Conservation (phyloP, 768 basidiomycete genomes). For the Lyophyllum semitale region DNA sequence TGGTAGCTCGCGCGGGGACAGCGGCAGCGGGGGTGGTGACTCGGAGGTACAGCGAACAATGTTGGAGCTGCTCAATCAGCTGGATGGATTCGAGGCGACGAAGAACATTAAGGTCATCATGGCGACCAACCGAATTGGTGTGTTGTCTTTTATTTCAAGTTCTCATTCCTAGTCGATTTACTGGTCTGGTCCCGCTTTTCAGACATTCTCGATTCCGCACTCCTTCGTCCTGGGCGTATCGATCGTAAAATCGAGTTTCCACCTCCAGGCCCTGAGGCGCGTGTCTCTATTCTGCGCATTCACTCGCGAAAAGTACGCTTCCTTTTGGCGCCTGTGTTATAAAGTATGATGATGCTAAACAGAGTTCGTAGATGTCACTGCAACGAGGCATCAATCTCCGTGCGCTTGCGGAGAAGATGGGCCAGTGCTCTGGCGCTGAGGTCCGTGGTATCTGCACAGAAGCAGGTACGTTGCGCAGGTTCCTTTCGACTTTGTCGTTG, state of each 20-base stretch:
- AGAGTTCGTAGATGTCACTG: constrained; percentile 77
- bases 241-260: constrained; percentile 98
- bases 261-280: constrained; percentile 94
- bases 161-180: not conserved
- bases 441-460: constrained; percentile 97
- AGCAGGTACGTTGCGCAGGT: constrained; percentile 60
- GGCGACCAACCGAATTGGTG: constrained; percentile 97
- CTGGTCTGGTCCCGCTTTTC: not conserved
- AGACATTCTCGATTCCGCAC: constrained; percentile 94
- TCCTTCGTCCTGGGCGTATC: constrained; percentile 92
- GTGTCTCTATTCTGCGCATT: constrained; percentile 95
- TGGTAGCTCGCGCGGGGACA: constrained; percentile 89
- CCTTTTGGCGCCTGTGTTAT: not conserved
- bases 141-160: no score
- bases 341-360: not conserved
- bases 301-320: constrained; percentile 84
- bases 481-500: not conserved
- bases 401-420: constrained; percentile 97
- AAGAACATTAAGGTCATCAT: constrained; percentile 97
- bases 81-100: constrained; percentile 93
- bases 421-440: constrained; percentile 96
- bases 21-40: constrained; percentile 87
- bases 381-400: constrained; percentile 98
- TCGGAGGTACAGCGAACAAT: constrained; percentile 91
- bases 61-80: constrained; percentile 86